phyloP scores from a whole-genome alignment of 1,284 basidiomycete species.

The Marasmius oreades region DNA sequence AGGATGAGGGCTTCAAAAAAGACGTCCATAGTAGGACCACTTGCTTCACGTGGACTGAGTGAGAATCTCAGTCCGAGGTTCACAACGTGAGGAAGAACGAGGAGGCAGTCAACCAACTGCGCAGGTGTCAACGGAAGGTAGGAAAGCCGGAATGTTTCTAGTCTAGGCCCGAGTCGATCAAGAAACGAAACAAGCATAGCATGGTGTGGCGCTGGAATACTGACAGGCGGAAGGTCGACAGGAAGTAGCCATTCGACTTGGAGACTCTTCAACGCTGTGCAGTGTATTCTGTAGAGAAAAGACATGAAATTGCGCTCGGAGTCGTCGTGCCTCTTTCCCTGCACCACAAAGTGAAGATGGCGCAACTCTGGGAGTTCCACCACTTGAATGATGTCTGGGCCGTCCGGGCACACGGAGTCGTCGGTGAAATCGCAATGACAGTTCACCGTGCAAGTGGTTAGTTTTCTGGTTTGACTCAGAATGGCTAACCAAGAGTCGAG shows the following conservation, averaged over 20 bases:
- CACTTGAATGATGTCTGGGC: background rate
- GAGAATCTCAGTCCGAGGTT: slow-evolving; percentile 32
- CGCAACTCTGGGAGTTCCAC: slow-evolving; percentile 16
- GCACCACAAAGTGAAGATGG: slow-evolving; percentile 26
- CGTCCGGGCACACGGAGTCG: background rate
- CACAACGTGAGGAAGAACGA: slow-evolving; percentile 23
- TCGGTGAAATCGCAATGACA: slow-evolving; percentile 24
- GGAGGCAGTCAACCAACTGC: slow-evolving; percentile 28
- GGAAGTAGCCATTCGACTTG: slow-evolving; percentile 12
- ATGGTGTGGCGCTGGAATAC: slow-evolving; percentile 6
- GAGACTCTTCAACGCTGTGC: slow-evolving; percentile 1
- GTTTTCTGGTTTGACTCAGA: slow-evolving; percentile 26
- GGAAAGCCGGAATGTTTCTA: slow-evolving; percentile 28
- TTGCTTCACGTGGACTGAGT: slow-evolving; percentile 21
- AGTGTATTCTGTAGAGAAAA: slow-evolving; percentile 22
- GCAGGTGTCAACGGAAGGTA: slow-evolving; percentile 35
- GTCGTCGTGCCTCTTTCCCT: slow-evolving; percentile 19
- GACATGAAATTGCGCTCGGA: slow-evolving; percentile 24
- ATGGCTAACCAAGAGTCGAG: slow-evolving; percentile 32
- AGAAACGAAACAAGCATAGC: slow-evolving; percentile 29
- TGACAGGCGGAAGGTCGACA: background rate
- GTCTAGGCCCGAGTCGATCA: slow-evolving; percentile 20
- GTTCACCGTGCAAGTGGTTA: slow-evolving; percentile 29
- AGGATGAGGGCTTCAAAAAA: slow-evolving; percentile 16
- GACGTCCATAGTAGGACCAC: slow-evolving; percentile 33